phyloP scores from a whole-genome alignment of 257 asterid genomes.

The Craterostigma plantagineum region DNA sequence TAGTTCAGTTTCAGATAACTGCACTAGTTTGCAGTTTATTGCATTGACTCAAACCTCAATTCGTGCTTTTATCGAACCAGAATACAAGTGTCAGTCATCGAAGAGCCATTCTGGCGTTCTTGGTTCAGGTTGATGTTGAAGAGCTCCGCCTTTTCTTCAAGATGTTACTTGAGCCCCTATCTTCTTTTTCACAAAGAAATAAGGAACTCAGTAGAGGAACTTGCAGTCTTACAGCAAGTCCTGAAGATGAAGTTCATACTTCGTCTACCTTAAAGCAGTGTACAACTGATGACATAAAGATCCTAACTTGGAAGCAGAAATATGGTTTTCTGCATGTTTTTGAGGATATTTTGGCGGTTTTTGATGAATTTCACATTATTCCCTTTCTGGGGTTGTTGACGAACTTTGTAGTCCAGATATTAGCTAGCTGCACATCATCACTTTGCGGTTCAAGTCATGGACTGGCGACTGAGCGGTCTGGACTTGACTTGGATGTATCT shows the following conservation, averaged over 20 bases:
- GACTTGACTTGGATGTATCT: constrained; percentile 16
- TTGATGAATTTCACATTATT: constrained; percentile 52
- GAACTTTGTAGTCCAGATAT: constrained; percentile 48
- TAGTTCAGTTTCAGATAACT: constrained; percentile 4
- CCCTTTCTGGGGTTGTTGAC: constrained; percentile 62
- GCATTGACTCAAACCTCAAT: constrained; percentile 8
- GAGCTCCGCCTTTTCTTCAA: constrained; percentile 82
- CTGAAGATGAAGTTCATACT: constrained; percentile 18
- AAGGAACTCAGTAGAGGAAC: constrained; percentile 13
- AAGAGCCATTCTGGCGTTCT: constrained; percentile 69
- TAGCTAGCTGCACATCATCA: constrained; percentile 51
- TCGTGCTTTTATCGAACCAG: constrained; percentile 24
- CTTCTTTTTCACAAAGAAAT: constrained; percentile 24
- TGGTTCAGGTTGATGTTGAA: constrained; percentile 63
- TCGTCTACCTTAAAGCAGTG: constrained; percentile 37
- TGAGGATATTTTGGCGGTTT: constrained; percentile 63
- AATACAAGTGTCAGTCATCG: constrained; percentile 51
- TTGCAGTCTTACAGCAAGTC: constrained; percentile 17
- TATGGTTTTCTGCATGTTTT: constrained; percentile 68
- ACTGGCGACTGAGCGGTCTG: constrained; percentile 14
- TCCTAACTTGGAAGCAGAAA: constrained; percentile 63
- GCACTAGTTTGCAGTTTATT: constrained; percentile 5
- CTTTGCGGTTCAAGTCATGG: constrained; percentile 20
- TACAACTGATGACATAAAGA: constrained; percentile 27
- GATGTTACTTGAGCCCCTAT: constrained; percentile 52